Evolutionary conservation across 2,329 filamentous ascomycete species (phyloP), one percentile per base, ranked within the genome.

Genomic region (Calonectria multiphialidica): DNA sequence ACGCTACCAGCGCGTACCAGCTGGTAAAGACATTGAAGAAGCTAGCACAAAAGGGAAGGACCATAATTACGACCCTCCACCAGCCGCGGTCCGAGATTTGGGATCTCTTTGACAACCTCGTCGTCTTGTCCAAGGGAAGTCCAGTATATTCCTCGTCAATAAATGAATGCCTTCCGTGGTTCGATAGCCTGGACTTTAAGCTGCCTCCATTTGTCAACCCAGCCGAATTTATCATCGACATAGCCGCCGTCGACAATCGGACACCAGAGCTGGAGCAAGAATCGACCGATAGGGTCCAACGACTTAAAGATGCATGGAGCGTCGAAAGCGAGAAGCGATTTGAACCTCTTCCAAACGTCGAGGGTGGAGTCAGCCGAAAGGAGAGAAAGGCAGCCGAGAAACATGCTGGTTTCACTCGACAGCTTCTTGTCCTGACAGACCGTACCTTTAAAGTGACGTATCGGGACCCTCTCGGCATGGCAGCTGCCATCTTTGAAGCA

Each of bases 41-140:
- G 9, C 85, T 96, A 2, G 92, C 93, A 0, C 86, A 86, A 42
- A 93, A 93, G 79, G 93, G 93, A 0, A 86, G 93, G 28, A 95
- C 93, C 0, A 87, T 95, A 67, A 89, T 95, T 16, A 92, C 92
- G 0, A 95, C 93, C 0, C 94, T 96, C 42, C 94, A 96, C 80
- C 93, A 95, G 74, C 94, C 94, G 23, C 88, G 94, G 23, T 95
- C 93, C 0, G 94, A 95, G 80, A 95, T 96, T 16, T 96, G 93
- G 93, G 88, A 90, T 37, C 87, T 95, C 18, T 94, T 96, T 78
- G 93, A 95, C 80, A 91, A 91, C 71, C 86, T 95, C 9, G 86
- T 95, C 12, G 86, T 96, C 15, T 81, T 96, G 3, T 91, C 93
- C 2, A 89, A 87, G 76, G 94, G 94, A 0, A 89, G 88, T 40